phyloP scores from a whole-genome alignment of 2,329 filamentous ascomycete species.

The Aspergillus sp. region DNA sequence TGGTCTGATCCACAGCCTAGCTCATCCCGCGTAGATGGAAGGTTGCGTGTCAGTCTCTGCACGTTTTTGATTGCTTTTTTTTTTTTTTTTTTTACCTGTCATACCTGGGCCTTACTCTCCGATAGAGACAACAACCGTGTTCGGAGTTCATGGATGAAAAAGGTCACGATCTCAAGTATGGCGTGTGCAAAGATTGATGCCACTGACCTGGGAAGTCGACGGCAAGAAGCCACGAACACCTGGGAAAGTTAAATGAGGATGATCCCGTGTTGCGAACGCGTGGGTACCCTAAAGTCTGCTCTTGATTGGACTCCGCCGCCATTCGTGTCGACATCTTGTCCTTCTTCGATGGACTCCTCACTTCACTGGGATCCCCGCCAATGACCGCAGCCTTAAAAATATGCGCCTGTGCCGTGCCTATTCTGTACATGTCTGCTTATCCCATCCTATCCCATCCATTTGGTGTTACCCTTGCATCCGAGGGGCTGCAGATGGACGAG shows the following conservation, averaged over 20 bases:
- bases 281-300: slow-evolving; percentile 18
- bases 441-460: neutral
- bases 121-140: neutral
- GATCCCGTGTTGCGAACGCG: slow-evolving; percentile 19
- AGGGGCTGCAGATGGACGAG: neutral
- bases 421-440: neutral
- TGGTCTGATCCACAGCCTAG: neutral
- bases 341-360: neutral
- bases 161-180: neutral
- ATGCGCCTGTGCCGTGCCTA: neutral
- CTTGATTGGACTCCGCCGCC: slow-evolving; percentile 17
- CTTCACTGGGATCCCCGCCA: neutral
- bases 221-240: neutral
- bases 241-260: slow-evolving; percentile 20
- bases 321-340: neutral
- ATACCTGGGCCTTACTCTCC: neutral
- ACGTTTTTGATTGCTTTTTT: neutral
- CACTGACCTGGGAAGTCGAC: neutral
- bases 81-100: neutral
- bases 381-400: neutral
- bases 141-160: neutral
- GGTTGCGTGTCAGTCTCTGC: neutral
- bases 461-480: neutral
- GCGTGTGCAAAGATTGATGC: neutral
- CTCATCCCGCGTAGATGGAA: neutral